Base-by-base conservation (phyloP, 1,284 basidiomycete species). In the Marasmius oreades region DNA sequence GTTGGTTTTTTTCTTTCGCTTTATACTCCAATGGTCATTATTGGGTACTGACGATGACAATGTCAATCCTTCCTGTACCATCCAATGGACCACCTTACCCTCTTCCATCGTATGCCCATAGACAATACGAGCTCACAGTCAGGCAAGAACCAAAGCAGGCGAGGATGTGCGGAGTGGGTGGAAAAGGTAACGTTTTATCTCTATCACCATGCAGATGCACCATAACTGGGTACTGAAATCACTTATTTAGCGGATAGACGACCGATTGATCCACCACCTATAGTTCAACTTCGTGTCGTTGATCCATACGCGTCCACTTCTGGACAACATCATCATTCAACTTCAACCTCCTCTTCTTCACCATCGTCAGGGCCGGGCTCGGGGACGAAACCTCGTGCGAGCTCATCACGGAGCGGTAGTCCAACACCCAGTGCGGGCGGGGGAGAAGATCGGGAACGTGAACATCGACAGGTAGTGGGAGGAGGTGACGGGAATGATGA, bases 231-330 rank as follows among this genome's bases (percentile, higher is more conserved):
- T n/a, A n/a, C n/a, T n/a, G n/a, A n/a, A 45, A 33, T 51, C 44
- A 55, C 61, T 39, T 22, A 55, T 53, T 16, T 58, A 93, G 93
- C 93, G 58, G 92, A 98, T 77, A 82, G 95, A 37, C 81, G 95
- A 28, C 94, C 95, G 2, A 93, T 98, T 67, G 94, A 98, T 76
- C 95, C 96, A 0, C 93, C 94, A 0, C 95, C 95, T 12, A 95
- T 98, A 69, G 86, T 98, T n/a, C 93, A 96, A 71, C 83, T 98
- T 6, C 86, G 90, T 53, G 92, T 98, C 55, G 80, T 92, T 63
- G 90, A 92, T 70, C 84, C 81, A 7, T n/a, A 73, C 77, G 39
- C 76, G 68, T 63, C 42, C 65, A 61, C 24, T 52, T 57, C 10
- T 50, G 61, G 26, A 47, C 51, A 47, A 31, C 63, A 56, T 31